Evolutionary conservation across 805 yeast species (phyloP).

Genomic region (Crinitomyces ghanaensis): DNA sequence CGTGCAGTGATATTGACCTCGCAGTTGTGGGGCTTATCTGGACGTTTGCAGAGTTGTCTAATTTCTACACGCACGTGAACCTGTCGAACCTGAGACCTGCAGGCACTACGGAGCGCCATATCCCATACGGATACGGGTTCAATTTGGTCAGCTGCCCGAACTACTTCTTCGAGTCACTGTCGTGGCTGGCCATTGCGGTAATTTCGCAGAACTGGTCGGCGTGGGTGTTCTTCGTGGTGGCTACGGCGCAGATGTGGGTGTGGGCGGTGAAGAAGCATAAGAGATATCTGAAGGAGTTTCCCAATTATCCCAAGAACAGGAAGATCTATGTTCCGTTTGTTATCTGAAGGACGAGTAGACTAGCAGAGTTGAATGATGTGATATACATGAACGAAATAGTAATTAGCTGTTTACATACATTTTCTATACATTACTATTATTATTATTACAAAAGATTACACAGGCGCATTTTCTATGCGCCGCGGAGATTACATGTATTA

Average conservation of each 20-base stretch:
- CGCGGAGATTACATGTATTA: too few relatives aligned
- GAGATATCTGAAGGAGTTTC: constrained; percentile 55
- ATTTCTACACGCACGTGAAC: constrained; percentile 58
- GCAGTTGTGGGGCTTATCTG: constrained; percentile 16
- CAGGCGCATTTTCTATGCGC: too few relatives aligned
- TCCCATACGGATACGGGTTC: constrained; percentile 82
- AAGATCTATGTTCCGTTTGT: constrained; percentile 72
- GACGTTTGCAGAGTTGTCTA: constrained; percentile 54
- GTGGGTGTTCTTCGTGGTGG: constrained; percentile 55
- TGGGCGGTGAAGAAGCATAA: constrained; percentile 89
- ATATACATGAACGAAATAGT: neutral
- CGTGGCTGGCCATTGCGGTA: constrained; percentile 63
- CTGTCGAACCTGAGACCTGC: constrained; percentile 44
- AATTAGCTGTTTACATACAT: neutral
- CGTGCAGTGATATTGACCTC: constrained; percentile 7
- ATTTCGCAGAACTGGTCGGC: constrained; percentile 71
- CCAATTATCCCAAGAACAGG: constrained; percentile 69
- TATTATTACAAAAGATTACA: neutral
- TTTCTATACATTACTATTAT: neutral
- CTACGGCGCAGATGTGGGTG: constrained; percentile 71
- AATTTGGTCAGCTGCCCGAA: constrained; percentile 80
- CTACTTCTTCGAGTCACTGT: constrained; percentile 74
- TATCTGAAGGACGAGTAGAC: constrained; percentile 33
- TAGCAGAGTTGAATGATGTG: neutral
- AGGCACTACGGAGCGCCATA: constrained; percentile 47